Base-by-base conservation (phyloP, 108 stramenopile species). In the Cyclotella choctawhatcheeana region DNA sequence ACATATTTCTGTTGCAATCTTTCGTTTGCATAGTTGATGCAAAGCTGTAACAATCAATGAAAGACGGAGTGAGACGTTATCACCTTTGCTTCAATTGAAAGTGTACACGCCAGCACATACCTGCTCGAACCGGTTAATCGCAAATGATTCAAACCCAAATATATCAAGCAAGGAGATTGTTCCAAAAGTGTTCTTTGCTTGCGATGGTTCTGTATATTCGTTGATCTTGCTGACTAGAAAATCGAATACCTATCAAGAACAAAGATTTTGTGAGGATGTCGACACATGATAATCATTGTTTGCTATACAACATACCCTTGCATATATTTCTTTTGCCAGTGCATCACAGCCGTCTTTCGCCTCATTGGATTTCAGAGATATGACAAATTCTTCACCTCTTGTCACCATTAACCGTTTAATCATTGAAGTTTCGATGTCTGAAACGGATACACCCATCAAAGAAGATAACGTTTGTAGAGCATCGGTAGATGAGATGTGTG, bases 11-110 rank as follows among this genome's bases (percentile, higher is more conserved):
- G 90, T 78, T 98, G 98, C 13, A 98, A 81, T 63, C 96, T 93
- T 74, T 98, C 98, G 81, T 98, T 98, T 64, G 94, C 95, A 77
- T 93, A 97, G 76, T 98, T 98, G 73, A 98, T 98, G 62, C 96
- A 95, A 16, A 98, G 85, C 85, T 98, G 29, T 14, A n/a, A n/a
- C n/a, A n/a, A n/a, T n/a, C n/a, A n/a, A n/a, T n/a, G n/a, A 52
- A 52, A 3, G 2, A 52, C 51, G 51, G 24, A 95, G 71, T 96
- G 93, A 67, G 84, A 85, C 21, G 32, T 27, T 12, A n/a, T 20
- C 5, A 45, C 51, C 21, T 12, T 22, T 10, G n/a, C 22, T 24
- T 18, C 12, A 40, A 12, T 40, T 8, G 12, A 40, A 48, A 48
- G 16, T 48, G 47, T 4, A n/a, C 4, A n/a, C n/a, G n/a, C n/a